A percentile compares a stretch with the other conserved stretches of the same genome.
Conservation (phyloP, 257 asterid species). For the Ligustrum vulgare region DNA sequence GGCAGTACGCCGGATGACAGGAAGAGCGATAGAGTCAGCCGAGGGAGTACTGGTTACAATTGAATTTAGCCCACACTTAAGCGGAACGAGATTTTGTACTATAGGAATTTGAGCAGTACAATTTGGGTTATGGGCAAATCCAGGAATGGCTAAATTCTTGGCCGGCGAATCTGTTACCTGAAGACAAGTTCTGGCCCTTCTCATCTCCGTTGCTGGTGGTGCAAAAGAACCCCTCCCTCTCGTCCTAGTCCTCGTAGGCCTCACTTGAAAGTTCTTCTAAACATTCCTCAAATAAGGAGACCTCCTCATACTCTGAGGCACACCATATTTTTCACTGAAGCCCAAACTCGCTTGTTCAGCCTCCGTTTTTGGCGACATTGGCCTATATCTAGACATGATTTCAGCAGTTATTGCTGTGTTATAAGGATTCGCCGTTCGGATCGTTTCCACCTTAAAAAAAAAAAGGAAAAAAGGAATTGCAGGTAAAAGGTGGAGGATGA, state of each 20-base stretch:
- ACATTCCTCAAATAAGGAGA: constrained; percentile 71
- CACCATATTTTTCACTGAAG: constrained; percentile 26
- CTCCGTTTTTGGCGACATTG: constrained; percentile 90
- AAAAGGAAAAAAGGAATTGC: too few relatives aligned
- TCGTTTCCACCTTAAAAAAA: too few relatives aligned
- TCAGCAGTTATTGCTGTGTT: constrained; percentile 71
- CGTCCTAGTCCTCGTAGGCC: constrained; percentile 82
- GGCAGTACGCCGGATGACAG: constrained; percentile 32
- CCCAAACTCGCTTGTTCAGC: constrained; percentile 20
- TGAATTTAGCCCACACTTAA: constrained; percentile 49
- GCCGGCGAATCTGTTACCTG: constrained; percentile 28
- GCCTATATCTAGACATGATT: constrained; percentile 88
- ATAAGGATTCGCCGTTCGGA: constrained; percentile 60
- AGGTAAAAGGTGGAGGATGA: background rate
- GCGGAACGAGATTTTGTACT: constrained; percentile 37
- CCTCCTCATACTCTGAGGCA: constrained; percentile 49
- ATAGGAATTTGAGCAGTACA: constrained; percentile 32
- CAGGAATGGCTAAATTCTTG: constrained; percentile 39
- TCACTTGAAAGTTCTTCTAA: constrained; percentile 79
- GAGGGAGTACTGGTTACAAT: constrained; percentile 53
- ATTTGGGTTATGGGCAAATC: constrained; percentile 29
- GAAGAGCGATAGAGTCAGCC: constrained; percentile 45
- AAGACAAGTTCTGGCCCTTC: constrained; percentile 46
- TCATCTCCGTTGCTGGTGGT: constrained; percentile 39
- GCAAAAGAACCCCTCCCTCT: constrained; percentile 67